Evolutionary conservation across 2,329 filamentous ascomycete species (phyloP).

Genomic region (Beauveria australis): DNA sequence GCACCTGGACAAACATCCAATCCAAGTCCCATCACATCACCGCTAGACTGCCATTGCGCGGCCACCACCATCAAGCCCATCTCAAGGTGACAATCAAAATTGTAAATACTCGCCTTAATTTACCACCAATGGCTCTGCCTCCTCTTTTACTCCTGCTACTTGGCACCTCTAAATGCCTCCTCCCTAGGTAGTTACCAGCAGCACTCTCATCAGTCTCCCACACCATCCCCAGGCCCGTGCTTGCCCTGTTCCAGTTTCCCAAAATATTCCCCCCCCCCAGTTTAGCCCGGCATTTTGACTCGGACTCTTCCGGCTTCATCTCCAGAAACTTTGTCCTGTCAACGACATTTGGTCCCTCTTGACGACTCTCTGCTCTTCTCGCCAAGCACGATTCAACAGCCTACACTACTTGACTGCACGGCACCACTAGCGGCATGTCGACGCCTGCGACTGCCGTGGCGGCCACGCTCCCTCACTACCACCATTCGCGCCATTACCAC

Average conservation of each 20-base stretch:
- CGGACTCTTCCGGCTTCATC: background rate
- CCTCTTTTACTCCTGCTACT: no score
- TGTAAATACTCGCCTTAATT: no score
- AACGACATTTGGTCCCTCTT: background rate
- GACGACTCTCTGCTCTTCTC: background rate
- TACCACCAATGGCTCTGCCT: no score
- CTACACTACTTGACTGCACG: background rate
- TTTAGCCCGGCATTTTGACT: background rate
- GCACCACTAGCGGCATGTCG: constrained; percentile 50
- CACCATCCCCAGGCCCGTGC: background rate
- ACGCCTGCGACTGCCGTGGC: constrained; percentile 67
- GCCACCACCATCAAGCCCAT: no score
- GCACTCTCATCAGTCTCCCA: background rate
- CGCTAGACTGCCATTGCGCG: no score
- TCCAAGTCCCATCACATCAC: no score
- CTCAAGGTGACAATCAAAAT: no score
- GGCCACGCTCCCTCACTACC: constrained; percentile 61
- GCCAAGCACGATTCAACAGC: background rate
- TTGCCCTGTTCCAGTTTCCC: constrained; percentile 1
- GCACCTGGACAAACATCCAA: no score
- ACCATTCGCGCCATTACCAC: constrained; percentile 58
- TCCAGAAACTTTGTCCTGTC: background rate
- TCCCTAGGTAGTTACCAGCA: no score
- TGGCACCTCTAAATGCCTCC: no score
- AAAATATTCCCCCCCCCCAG: background rate